Evolutionary conservation across 306 rosid genomes (phyloP).

Genomic region (Cicer arietinum): DNA sequence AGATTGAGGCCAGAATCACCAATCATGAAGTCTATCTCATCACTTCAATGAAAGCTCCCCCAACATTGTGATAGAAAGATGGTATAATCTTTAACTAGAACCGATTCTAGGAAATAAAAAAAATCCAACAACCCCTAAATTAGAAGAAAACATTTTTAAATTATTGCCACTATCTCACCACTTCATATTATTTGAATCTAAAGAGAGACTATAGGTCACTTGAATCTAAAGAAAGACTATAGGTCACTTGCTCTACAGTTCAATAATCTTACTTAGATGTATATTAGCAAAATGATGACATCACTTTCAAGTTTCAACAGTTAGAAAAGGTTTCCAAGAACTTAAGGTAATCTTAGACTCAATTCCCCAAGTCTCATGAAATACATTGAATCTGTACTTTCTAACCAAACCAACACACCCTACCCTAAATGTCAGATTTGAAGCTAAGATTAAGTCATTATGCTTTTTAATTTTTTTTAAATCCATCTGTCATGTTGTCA

Average conservation of each 20-base stretch:
- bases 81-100: constrained; percentile 46
- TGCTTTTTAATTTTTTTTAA: background rate
- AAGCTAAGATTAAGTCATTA: background rate
- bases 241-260: constrained; percentile 41
- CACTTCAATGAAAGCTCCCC: constrained; percentile 51
- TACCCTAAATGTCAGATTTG: constrained; percentile 11
- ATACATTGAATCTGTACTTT: constrained; percentile 12
- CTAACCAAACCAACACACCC: background rate
- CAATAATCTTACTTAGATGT: constrained; percentile 32
- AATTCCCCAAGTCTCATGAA: background rate
- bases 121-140: constrained; percentile 47
- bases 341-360: constrained; percentile 6
- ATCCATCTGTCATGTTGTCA: background rate
- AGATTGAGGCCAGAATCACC: constrained; percentile 54
- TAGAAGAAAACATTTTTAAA: constrained; percentile 39
- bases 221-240: constrained; percentile 40
- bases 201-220: constrained; percentile 28
- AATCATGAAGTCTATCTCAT: constrained; percentile 56
- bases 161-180: constrained; percentile 42
- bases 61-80: constrained; percentile 47
- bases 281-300: constrained; percentile 16
- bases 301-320: constrained; percentile 1
- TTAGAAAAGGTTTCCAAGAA: constrained; percentile 32
- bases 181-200: constrained; percentile 41
- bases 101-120: constrained; percentile 45